Evolutionary conservation across 768 basidiomycete species (phyloP), one percentile per base, ranked within the genome.

Genomic region (Phylloporus arenicola): DNA sequence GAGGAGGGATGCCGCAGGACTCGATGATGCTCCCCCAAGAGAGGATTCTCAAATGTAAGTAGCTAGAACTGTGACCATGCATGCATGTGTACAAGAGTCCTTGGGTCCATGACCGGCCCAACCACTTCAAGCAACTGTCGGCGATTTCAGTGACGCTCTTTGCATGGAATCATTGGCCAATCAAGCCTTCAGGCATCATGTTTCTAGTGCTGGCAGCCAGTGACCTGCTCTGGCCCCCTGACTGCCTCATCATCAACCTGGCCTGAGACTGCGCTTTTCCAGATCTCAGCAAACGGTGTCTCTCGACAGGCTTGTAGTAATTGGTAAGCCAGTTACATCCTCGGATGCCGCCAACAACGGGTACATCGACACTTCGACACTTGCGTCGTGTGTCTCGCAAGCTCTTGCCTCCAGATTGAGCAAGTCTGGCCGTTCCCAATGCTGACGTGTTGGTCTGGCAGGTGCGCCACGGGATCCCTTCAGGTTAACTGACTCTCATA

Each of bases 221-320:
- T n/a, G n/a, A 65, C 62, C 6, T 75, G 72, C 54, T 44, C 49
- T 33, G 60, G 61, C 16, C 68, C 79, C 17, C 60, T 79, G 24
- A 68, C 59, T 34, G 50, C 59, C 10, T 76, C 75, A 1, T 73
- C 74, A 8, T 61, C 64, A 19, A 50, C 57, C 6, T 78, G 67
- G 64, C 76, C 76, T 1, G 51, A 65, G 19, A 69, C 73, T 3
- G 64, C 73, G 0, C 59, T 80, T 25, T 75, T 79, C 61, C 69
- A 79, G 59, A 77, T 79, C 51, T 62, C 70, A 20, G 73, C 73
- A 3, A 76, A 69, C 51, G 84, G 83, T 17, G 77, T 87, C 6
- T 63, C 76, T 6, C 65, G 64, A 76, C 63, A 88, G 88, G 68
- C 72, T 88, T 50, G 83, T 88, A 47, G 83, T 88, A 47, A 86